Conservation (phyloP, 805 yeast genomes). For the Brettanomyces bruxellensis region DNA sequence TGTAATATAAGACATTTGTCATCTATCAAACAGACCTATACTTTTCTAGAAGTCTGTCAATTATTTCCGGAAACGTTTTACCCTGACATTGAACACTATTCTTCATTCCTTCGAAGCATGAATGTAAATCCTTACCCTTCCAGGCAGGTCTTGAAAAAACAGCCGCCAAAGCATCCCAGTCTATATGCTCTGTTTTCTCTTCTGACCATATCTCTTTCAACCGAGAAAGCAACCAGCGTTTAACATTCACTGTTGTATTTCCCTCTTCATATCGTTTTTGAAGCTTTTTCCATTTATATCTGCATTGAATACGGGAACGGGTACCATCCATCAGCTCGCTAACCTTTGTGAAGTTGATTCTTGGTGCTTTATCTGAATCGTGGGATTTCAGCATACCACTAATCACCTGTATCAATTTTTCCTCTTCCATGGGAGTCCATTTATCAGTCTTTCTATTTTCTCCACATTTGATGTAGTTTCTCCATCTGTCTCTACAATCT, state of each 20-base stretch:
- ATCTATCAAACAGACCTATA: not conserved
- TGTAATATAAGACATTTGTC: too few relatives aligned
- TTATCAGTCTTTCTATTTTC: constrained; percentile 62
- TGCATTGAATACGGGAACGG: constrained; percentile 86
- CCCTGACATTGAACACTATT: constrained; percentile 37
- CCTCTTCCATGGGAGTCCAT: constrained; percentile 83
- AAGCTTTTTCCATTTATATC: constrained; percentile 90
- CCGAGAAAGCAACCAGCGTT: constrained; percentile 39
- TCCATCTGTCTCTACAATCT: constrained; percentile 94
- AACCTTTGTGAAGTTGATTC: constrained; percentile 87
- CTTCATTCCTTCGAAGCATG: constrained; percentile 54
- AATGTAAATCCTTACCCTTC: constrained; percentile 53
- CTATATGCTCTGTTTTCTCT: constrained; percentile 26
- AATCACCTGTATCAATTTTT: constrained; percentile 45
- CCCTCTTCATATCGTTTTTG: constrained; percentile 48
- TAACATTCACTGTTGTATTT: constrained; percentile 35
- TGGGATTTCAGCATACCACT: constrained; percentile 35
- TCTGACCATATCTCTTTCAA: constrained; percentile 34
- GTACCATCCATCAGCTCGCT: constrained; percentile 85
- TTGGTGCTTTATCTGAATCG: constrained; percentile 25
- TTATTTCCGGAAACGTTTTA: constrained; percentile 26
- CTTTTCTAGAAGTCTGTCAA: constrained; percentile 13
- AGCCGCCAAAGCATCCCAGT: constrained; percentile 48
- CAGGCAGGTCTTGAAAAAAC: constrained; percentile 37
- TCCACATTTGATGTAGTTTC: constrained; percentile 85